Evolutionary conservation across 2,329 filamentous ascomycete genomes (phyloP).

Genomic region (Cephalotrichum gorgonifer): DNA sequence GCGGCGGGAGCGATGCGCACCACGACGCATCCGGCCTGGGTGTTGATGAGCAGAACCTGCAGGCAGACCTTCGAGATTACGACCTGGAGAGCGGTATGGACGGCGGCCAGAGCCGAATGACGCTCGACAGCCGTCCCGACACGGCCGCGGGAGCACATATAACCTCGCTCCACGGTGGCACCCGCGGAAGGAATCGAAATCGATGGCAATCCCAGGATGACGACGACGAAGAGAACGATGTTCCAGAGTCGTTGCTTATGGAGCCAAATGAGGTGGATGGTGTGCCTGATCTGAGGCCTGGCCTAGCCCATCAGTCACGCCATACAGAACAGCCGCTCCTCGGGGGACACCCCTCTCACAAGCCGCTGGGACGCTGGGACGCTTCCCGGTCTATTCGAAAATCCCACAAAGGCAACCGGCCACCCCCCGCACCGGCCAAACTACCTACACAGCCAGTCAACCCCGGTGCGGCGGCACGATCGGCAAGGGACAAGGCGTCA

Average conservation of each 20-base stretch:
- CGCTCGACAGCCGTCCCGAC: constrained; percentile 24
- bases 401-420: constrained; percentile 5
- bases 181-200: not conserved
- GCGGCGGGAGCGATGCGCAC: constrained; percentile 30
- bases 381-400: not conserved
- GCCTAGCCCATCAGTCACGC: not conserved
- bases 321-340: not conserved
- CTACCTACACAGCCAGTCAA: constrained; percentile 17
- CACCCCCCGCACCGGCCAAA: constrained; percentile 14
- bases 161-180: not conserved
- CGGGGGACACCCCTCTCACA: not conserved
- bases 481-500: constrained; percentile 63
- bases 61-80: constrained; percentile 38
- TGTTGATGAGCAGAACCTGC: constrained; percentile 43
- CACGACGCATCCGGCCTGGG: constrained; percentile 28
- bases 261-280: constrained; percentile 23
- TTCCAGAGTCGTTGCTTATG: constrained; percentile 52
- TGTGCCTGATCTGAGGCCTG: not conserved
- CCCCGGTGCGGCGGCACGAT: constrained; percentile 19
- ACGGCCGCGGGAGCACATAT: not conserved
- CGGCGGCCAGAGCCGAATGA: constrained; percentile 34
- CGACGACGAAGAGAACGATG: constrained; percentile 44
- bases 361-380: not conserved
- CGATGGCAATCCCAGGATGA: not conserved
- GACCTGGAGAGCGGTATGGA: constrained; percentile 34